phyloP scores from a whole-genome alignment of 164 flowering plant genomes.

The Protea cynaroides region DNA sequence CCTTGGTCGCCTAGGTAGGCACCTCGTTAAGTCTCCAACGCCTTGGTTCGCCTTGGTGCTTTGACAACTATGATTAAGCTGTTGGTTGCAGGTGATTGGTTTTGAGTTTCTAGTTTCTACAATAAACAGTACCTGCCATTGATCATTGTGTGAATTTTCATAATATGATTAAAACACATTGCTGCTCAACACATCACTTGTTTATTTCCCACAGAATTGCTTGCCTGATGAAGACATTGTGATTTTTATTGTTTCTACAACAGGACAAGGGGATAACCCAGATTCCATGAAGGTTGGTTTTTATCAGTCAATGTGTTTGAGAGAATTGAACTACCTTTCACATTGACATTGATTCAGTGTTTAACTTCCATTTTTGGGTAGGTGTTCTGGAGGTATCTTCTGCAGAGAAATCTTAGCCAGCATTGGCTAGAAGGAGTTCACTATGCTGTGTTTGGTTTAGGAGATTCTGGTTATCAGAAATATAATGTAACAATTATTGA shows the following conservation, averaged over 20 bases:
- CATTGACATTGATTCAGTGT: constrained; percentile 1
- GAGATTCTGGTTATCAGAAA: constrained; percentile 93
- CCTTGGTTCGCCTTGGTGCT: too few species aligned
- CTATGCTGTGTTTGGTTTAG: constrained; percentile 94
- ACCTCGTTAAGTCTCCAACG: too few species aligned
- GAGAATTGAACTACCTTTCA: not conserved
- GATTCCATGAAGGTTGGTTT: constrained; percentile 79
- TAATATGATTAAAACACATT: not conserved
- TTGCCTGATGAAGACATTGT: constrained; percentile 45
- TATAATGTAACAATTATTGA: constrained; percentile 59
- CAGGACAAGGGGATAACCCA: constrained; percentile 90
- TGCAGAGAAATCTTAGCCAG: constrained; percentile 53
- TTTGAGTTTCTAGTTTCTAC: not conserved
- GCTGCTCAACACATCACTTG: constrained; percentile 3
- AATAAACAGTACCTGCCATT: not conserved
- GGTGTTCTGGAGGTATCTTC: constrained; percentile 85
- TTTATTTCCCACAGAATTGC: constrained; percentile 35
- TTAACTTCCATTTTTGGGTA: constrained; percentile 17
- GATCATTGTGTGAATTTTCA: not conserved
- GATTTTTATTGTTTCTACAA: constrained; percentile 85
- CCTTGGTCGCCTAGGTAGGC: too few species aligned
- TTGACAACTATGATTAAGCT: too few species aligned
- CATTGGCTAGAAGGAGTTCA: constrained; percentile 68
- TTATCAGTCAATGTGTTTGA: not conserved
- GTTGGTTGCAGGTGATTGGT: too few species aligned